phyloP scores from a whole-genome alignment of 2,329 filamentous ascomycete genomes.

The Diaporthe ilicicola region DNA sequence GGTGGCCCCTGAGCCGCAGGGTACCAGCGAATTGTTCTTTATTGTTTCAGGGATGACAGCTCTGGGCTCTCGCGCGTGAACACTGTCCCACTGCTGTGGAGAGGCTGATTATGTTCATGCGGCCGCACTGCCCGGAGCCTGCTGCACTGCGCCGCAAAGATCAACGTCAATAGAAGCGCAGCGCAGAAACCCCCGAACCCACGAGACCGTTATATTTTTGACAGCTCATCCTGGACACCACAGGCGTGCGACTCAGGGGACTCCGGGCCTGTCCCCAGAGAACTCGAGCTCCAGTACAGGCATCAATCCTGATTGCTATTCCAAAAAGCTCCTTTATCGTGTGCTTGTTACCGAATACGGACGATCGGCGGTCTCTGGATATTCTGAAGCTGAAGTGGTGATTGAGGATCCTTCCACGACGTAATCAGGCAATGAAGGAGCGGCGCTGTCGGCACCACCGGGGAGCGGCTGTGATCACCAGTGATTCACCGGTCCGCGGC shows the following conservation, averaged over 20 bases:
- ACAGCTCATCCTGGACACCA: not conserved
- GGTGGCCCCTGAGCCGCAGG: slow-evolving; percentile 21
- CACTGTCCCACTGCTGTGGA: slow-evolving; percentile 15
- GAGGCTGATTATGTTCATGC: slow-evolving; percentile 21
- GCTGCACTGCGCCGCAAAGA: slow-evolving; percentile 16
- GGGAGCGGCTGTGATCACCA: slow-evolving; percentile 11
- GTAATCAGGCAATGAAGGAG: not conserved
- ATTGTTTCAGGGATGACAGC: slow-evolving; percentile 20
- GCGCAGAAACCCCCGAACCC: not conserved
- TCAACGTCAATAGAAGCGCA: slow-evolving; percentile 19
- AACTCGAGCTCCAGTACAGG: not conserved
- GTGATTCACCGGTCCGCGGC: slow-evolving; percentile 20
- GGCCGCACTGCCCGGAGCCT: slow-evolving; percentile 5
- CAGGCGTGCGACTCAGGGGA: slow-evolving; percentile 10
- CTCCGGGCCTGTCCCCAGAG: not conserved
- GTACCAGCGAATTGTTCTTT: slow-evolving; percentile 9
- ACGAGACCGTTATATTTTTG: not conserved
- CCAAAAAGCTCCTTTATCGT: not conserved
- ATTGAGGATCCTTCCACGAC: not conserved
- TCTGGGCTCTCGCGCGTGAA: slow-evolving; percentile 13
- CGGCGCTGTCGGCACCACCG: slow-evolving; percentile 4
- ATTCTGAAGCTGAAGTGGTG: not conserved
- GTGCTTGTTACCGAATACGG: not conserved
- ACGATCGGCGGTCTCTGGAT: not conserved
- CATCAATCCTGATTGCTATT: not conserved